A percentile compares a stretch with the other conserved stretches of the same genome.
phyloP scores from a whole-genome alignment of 2,329 filamentous ascomycete genomes.

The Aspergillus caelatus region DNA sequence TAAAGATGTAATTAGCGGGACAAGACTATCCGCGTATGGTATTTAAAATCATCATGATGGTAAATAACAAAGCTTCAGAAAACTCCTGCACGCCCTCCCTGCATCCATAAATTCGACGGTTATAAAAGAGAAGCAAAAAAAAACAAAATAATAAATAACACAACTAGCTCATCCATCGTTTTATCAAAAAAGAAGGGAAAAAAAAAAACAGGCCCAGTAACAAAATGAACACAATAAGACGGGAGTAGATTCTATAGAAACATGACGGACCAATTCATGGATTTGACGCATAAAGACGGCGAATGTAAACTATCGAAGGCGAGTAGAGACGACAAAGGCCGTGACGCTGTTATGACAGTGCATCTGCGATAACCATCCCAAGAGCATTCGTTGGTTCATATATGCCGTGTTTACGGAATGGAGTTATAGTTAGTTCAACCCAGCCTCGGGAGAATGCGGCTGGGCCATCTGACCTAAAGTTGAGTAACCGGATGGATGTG shows the following conservation, averaged over 20 bases:
- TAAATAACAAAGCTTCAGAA: conserved; percentile 1
- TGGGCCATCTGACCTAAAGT: not conserved
- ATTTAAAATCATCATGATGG: conserved; percentile 1
- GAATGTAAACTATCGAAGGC: not conserved
- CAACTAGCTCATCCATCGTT: not conserved
- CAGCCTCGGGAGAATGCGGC: not conserved
- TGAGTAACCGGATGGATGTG: not conserved
- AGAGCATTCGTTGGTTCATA: not conserved
- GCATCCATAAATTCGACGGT: not conserved
- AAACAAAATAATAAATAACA: not conserved
- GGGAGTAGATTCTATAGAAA: not conserved
- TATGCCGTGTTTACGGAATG: not conserved
- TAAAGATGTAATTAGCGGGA: not conserved
- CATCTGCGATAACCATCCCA: not conserved
- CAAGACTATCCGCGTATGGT: not conserved
- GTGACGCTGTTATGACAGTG: not conserved
- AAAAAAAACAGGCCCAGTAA: not conserved
- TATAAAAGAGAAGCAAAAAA: not conserved
- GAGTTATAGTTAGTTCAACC: not conserved
- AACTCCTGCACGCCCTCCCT: conserved; percentile 5
- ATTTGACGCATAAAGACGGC: not conserved
- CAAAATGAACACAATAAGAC: not conserved
- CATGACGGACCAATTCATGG: not conserved
- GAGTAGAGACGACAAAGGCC: not conserved
- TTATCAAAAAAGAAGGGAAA: not conserved